Percentiles rank a stretch among this genome's conserved stretches.
Evolutionary conservation across 1,284 basidiomycete species (phyloP).

Genomic region (Pyrrhoderma noxium): DNA sequence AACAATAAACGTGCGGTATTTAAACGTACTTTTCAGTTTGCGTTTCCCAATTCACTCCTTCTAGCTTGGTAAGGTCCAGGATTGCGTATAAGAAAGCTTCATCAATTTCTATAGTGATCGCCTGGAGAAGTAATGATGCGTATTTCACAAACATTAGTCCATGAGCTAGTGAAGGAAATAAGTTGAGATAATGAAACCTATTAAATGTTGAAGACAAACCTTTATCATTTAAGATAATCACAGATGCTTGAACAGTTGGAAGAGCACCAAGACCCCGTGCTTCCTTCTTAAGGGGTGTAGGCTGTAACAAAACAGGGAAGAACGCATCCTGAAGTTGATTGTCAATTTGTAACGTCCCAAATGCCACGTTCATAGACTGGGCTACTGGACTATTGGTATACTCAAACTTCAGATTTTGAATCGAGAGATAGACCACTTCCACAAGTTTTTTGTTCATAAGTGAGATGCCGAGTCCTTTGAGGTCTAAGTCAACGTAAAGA

Average conservation of each 20-base stretch:
- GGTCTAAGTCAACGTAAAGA: slow-evolving; percentile 66
- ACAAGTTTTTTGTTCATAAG: slow-evolving; percentile 83
- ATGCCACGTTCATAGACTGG: slow-evolving; percentile 78
- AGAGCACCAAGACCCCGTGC: slow-evolving; percentile 75
- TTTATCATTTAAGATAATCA: slow-evolving; percentile 90
- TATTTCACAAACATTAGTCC: slow-evolving; percentile 98
- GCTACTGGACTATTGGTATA: slow-evolving; percentile 81
- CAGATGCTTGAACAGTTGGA: slow-evolving; percentile 85
- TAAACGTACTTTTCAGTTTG: slow-evolving; percentile 62
- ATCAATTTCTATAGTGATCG: slow-evolving; percentile 92
- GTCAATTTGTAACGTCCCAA: slow-evolving; percentile 90
- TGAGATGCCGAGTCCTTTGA: slow-evolving; percentile 92
- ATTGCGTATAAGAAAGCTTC: slow-evolving; percentile 95
- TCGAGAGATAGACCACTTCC: slow-evolving; percentile 87
- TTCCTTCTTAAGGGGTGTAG: slow-evolving; percentile 85
- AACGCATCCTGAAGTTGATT: slow-evolving; percentile 97
- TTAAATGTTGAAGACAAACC: slow-evolving; percentile 38
- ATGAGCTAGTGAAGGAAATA: slow-evolving; percentile 52
- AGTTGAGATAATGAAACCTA: background rate
- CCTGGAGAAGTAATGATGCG: slow-evolving; percentile 90
- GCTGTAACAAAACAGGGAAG: slow-evolving; percentile 95
- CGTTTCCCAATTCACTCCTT: slow-evolving; percentile 85
- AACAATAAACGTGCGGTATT: background rate
- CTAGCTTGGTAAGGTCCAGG: slow-evolving; percentile 87
- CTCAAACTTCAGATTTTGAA: slow-evolving; percentile 77